Conservation (phyloP, 2,329 filamentous ascomycete species). For the Tolypocladium album region DNA sequence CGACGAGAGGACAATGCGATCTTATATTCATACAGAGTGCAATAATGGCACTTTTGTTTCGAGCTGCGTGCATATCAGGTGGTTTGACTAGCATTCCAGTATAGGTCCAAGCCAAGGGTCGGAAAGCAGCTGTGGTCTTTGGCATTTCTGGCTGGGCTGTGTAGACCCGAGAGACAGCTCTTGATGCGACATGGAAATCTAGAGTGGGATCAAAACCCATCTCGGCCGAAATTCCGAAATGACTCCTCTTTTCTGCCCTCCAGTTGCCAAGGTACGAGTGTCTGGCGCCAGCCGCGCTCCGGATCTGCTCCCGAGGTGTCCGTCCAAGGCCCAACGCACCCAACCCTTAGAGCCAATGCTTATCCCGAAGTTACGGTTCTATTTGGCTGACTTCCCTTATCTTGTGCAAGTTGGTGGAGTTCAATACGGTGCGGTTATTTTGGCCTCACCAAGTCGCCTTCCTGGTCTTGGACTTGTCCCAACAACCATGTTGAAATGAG, state of each 20-base stretch:
- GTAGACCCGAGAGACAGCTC: neutral
- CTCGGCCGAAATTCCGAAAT: neutral
- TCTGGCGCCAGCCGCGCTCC: neutral
- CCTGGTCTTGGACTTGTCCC: no score
- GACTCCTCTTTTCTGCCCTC: neutral
- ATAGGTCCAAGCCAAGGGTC: neutral
- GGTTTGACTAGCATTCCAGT: neutral
- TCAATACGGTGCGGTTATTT: no score
- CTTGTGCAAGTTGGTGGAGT: no score
- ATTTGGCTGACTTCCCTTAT: no score
- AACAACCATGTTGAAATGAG: no score
- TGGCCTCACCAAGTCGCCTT: no score
- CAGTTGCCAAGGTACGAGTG: neutral
- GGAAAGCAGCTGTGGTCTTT: neutral
- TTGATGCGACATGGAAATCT: neutral
- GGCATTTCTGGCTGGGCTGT: neutral
- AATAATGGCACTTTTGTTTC: neutral
- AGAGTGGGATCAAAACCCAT: neutral
- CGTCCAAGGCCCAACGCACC: no score
- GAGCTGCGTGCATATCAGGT: neutral
- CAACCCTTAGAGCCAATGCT: no score
- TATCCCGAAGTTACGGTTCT: no score
- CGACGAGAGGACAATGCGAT: slow-evolving; percentile 1
- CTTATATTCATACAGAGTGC: neutral
- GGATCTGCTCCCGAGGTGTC: no score